Evolutionary conservation across 1,139 yeast species (phyloP).

Genomic region (Scheffersomyces parashehatae): DNA sequence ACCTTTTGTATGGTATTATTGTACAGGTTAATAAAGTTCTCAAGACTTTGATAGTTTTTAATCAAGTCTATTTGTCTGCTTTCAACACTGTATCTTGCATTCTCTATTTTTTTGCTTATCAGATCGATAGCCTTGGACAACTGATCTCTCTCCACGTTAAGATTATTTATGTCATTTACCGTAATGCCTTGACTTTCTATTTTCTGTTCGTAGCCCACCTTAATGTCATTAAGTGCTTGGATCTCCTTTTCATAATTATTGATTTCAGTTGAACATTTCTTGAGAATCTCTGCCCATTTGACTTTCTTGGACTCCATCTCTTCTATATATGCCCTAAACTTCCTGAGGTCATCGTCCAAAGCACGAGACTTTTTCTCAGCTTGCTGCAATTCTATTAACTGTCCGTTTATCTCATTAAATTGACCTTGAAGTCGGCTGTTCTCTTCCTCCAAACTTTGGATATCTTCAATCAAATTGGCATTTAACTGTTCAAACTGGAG

Average conservation of each 20-base stretch:
- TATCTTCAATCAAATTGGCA: conserved; percentile 35
- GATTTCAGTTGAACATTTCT: conserved; percentile 58
- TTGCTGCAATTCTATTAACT: conserved; percentile 34
- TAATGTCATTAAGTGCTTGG: conserved; percentile 44
- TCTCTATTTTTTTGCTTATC: conserved; percentile 44
- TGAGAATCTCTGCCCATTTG: conserved; percentile 63
- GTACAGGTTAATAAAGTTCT: conserved; percentile 54
- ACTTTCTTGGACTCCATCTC: conserved; percentile 62
- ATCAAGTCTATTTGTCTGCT: conserved; percentile 51
- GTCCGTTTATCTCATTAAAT: conserved; percentile 23
- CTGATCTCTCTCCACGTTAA: conserved; percentile 62
- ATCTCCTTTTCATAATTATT: conserved; percentile 46
- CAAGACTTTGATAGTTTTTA: conserved; percentile 50
- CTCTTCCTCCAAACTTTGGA: conserved; percentile 44
- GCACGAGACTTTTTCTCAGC: conserved; percentile 62
- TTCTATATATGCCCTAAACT: conserved; percentile 70
- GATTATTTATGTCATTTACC: conserved; percentile 59
- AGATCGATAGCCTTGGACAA: conserved; percentile 57
- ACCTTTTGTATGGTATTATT: conserved; percentile 55
- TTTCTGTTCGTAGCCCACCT: conserved; percentile 44
- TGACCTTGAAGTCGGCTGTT: conserved; percentile 39
- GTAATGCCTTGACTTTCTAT: conserved; percentile 59
- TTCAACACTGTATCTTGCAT: conserved; percentile 33
- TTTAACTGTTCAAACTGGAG: conserved; percentile 47
- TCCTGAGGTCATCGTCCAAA: conserved; percentile 67